phyloP scores from a whole-genome alignment of 2,329 filamentous ascomycete genomes.

The Purpureocillium takamizusanense region DNA sequence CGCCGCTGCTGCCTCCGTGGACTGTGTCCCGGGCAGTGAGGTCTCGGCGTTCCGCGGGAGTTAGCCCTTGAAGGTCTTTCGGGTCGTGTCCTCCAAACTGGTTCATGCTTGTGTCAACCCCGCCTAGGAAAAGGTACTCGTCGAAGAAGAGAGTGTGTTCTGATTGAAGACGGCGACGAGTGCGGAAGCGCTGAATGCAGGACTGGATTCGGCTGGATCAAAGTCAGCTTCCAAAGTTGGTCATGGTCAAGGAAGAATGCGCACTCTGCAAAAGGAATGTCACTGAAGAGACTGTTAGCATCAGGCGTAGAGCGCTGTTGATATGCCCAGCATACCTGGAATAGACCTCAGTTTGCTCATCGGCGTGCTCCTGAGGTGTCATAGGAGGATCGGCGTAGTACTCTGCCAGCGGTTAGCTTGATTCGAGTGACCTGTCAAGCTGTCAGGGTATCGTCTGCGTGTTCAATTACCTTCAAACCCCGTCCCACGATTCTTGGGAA shows the following conservation, averaged over 20 bases:
- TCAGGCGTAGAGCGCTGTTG: not conserved
- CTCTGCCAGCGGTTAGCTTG: slow-evolving; percentile 30
- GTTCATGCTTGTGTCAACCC: slow-evolving; percentile 52
- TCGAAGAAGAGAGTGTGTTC: slow-evolving; percentile 58
- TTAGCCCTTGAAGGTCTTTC: slow-evolving; percentile 45
- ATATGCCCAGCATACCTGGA: slow-evolving; percentile 36
- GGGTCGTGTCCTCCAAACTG: slow-evolving; percentile 54
- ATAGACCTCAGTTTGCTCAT: slow-evolving; percentile 61
- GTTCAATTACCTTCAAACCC: slow-evolving; percentile 71
- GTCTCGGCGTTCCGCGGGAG: slow-evolving; percentile 51
- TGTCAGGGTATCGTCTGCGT: no score
- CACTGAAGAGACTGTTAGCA: slow-evolving; percentile 24
- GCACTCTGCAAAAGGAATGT: slow-evolving; percentile 49
- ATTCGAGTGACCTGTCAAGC: no score
- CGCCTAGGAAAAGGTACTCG: slow-evolving; percentile 76
- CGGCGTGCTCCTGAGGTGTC: slow-evolving; percentile 56
- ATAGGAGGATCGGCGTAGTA: slow-evolving; percentile 74
- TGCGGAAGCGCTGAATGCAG: slow-evolving; percentile 74
- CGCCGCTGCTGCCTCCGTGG: slow-evolving; percentile 32
- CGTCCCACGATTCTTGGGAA: slow-evolving; percentile 38
- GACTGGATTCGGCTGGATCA: slow-evolving; percentile 64
- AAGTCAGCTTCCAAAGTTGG: slow-evolving; percentile 6
- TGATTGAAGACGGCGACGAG: slow-evolving; percentile 63
- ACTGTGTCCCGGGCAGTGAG: slow-evolving; percentile 56
- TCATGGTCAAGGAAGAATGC: not conserved